These are phyloP conservation scores for Dispira simplex DNA, from an alignment of 192 early-diverging fungal species.

Conservation along the genomic window DNA sequence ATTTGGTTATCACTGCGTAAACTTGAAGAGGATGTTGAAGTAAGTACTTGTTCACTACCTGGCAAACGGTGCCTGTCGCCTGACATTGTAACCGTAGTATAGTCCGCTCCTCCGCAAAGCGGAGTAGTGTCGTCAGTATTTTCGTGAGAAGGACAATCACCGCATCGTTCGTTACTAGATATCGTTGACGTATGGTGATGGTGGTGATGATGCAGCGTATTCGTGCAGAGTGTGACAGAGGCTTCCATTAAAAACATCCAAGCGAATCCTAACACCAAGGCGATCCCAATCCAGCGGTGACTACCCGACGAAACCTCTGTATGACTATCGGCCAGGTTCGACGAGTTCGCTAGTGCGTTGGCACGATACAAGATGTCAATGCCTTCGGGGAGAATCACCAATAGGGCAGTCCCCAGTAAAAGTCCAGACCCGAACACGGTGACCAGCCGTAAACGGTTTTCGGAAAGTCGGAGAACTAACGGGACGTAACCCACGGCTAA, in stretches of 20 bases:
- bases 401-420: slow-evolving; percentile 76
- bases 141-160: background rate
- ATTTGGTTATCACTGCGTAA: no score
- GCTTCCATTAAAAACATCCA: slow-evolving; percentile 70
- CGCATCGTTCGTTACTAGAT: background rate
- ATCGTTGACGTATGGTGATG: slow-evolving; percentile 15
- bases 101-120: background rate
- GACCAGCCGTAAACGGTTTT: background rate
- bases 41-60: no score
- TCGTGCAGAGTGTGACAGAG: background rate
- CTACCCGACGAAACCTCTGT: slow-evolving; percentile 5
- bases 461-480: background rate
- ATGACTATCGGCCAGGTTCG: no score
- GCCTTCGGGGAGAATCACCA: slow-evolving; percentile 93
- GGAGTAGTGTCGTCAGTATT: background rate
- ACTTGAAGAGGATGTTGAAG: no score
- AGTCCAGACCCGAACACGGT: slow-evolving; percentile 72
- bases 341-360: background rate
- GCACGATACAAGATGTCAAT: slow-evolving; percentile 67
- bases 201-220: slow-evolving; percentile 23
- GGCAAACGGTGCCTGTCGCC: no score
- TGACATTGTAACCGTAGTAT: no score
- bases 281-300: slow-evolving; percentile 52
- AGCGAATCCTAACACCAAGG: slow-evolving; percentile 57
- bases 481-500: background rate